A percentile compares a stretch with the other conserved stretches of the same genome.
Conservation (phyloP, 139 green algal species). For the Pleodorina starrii region DNA sequence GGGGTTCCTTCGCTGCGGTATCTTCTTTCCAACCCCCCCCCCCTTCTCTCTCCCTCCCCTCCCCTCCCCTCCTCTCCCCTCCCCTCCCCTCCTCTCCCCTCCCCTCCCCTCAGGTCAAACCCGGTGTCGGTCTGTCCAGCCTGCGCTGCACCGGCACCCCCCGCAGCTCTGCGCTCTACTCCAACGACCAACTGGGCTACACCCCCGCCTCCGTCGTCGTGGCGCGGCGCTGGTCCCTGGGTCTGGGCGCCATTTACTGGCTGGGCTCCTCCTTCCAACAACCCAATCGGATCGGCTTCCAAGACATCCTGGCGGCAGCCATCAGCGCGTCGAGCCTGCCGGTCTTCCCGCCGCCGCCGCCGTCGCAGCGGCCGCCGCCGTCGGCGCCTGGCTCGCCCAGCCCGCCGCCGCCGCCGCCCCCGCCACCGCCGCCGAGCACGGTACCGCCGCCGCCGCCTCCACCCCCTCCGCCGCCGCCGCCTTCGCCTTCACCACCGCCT, state of each 20-base stretch:
- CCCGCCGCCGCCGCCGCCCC: not conserved
- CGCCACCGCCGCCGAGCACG: not conserved
- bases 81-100: no score
- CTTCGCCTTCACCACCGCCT: not conserved
- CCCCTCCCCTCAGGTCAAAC: not conserved
- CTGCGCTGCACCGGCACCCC: not conserved
- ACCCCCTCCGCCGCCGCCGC: not conserved
- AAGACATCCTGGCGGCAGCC: not conserved
- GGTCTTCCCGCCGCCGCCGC: not conserved
- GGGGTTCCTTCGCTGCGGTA: no score
- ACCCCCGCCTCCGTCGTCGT: not conserved
- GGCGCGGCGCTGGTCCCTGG: not conserved
- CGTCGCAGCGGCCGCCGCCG: not conserved
- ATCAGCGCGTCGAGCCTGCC: not conserved
- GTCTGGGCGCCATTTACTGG: not conserved
- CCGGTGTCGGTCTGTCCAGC: not conserved
- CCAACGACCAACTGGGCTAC: constrained; percentile 4
- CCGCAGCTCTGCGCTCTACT: not conserved
- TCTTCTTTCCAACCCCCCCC: no score
- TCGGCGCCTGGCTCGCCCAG: not conserved
- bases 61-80: no score
- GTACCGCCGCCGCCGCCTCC: not conserved
- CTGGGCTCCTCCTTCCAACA: constrained; percentile 5
- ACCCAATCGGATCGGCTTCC: not conserved
- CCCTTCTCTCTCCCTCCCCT: no score